Evolutionary conservation across 2,329 filamentous ascomycete species (phyloP), one percentile per base, ranked within the genome.

Genomic region (Amauroascus niger): DNA sequence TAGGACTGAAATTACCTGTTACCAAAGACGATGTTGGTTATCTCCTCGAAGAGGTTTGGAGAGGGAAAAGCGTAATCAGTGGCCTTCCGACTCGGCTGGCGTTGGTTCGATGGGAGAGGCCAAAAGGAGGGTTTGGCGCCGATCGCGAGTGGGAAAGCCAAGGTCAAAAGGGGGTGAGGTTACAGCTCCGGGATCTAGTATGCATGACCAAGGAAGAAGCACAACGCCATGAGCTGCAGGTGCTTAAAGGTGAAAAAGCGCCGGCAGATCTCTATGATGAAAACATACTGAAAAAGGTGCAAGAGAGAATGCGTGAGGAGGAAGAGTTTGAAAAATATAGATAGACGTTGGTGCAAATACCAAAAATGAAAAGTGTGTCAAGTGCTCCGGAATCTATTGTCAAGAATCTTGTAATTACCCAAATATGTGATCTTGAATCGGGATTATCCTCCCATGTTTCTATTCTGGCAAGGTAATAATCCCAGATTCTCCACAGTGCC

Each of bases 171-270:
- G 82, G 78, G 44, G 83, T 87, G n/a, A 79, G 76, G 2, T 61
- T 97, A 3, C 69, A 76, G 30, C 70, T 91, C 61, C 76, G 78
- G 26, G 84, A 95, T 44, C 66, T 96, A 56, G 89, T 95, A 0
- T 87, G 86, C 62, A 88, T 96, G 87, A 96, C 90, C 0, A 95
- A 90, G 67, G 90, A 96, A 57, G 90, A 96, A 69, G 87, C 86
- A 2, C 72, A 77, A 14, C 77, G 79, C 55, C 93, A 98, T 68
- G 87, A 94, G 66, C 86, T 83, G 67, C 76, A 88, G 64, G 77
- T 97, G 1, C 73, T 97, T 43, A 83, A 80, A 62, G 86, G 80
- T 0, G 79, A 77, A 1, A 86, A 83, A 70, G 70, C 66, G 7
- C 74, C 81, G 0, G 84, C 87, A 59, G 84, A 91, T 1, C 58